Percentiles rank a stretch among this genome's conserved stretches.
phyloP scores from a whole-genome alignment of 1,139 yeast genomes.

The Scheffersomyces segobiensis region DNA sequence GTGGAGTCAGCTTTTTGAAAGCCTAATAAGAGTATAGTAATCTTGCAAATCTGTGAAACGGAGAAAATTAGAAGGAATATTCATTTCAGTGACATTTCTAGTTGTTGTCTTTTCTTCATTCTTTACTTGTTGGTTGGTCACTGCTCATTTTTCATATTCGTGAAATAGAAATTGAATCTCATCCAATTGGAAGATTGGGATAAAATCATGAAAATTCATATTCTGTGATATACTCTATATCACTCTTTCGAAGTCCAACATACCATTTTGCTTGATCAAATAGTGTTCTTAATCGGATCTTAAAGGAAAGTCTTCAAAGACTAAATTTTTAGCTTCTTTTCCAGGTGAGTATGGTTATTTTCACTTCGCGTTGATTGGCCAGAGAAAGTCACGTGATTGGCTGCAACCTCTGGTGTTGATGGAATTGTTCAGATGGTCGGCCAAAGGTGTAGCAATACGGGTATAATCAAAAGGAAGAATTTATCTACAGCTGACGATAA shows the following conservation, averaged over 20 bases:
- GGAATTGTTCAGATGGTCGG: not conserved
- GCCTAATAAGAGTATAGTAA: not conserved
- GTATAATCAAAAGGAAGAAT: no score
- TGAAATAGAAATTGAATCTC: not conserved
- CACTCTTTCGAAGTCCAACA: not conserved
- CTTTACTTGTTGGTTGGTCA: not conserved
- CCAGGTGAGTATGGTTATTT: not conserved
- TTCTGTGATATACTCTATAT: not conserved
- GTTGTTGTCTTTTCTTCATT: not conserved
- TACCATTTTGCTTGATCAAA: not conserved
- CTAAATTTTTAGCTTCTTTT: not conserved
- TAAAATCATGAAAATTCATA: not conserved
- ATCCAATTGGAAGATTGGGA: not conserved
- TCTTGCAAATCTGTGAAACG: not conserved
- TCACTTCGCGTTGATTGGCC: not conserved
- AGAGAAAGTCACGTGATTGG: not conserved
- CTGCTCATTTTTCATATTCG: not conserved
- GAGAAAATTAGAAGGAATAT: no score
- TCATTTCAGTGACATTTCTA: not conserved
- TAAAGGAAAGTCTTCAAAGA: not conserved
- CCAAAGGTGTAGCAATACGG: not conserved
- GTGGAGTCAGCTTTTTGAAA: not conserved
- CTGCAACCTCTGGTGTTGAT: not conserved
- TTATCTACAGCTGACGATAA: no score
- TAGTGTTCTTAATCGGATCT: not conserved